Evolutionary conservation across 331 rosid genomes (phyloP), one percentile per base, ranked within the genome.

Genomic region (Rosa hybrid): DNA sequence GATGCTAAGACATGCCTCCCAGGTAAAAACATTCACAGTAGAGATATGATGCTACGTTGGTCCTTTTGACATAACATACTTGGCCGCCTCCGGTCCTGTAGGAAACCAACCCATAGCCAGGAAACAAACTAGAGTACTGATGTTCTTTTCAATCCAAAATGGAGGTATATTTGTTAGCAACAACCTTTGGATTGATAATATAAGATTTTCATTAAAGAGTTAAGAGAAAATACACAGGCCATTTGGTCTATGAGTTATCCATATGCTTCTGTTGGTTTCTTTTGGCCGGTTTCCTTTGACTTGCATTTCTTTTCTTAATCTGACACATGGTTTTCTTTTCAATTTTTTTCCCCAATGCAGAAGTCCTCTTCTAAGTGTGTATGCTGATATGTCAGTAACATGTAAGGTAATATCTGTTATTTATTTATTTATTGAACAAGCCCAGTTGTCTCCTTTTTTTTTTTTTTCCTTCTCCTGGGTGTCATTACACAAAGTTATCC

Each of bases 371-470:
- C 86, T 95, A 72, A 95, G 99, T 80, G 98, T 95, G 64, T 95
- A 95, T 71, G 99, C 99, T 71, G 99, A 95, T 85, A 95, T 95
- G 99, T 95, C 99, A 0, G 89, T 89, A 74, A 86, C 97, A 44
- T 95, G 99, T 73, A 95, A 95, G 99, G 99, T 95, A 91, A 87
- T 34, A 75, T 16, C 62, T 49, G 42, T 46, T 78, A 12, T 21
- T 53, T 45, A 8, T 38, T 17, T 18, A 8, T 46, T 17, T 18
- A 9, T 7, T 49, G 14, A 44, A n/a, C 9, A 64, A 56, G 54
- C 77, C 46, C 50, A 51, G 21, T 6, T 41, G 17, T 78, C 57
- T 53, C 42, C 34, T 30, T 30, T 20, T 53, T 65, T 23, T 79
- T 25, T 25, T 30, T 34, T 53, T 45, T 1, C 5, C 25, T 38